Evolutionary conservation across 352 stramenopile species (phyloP), one percentile per base, ranked within the genome.

Genomic region (Phytophthora kernoviae): DNA sequence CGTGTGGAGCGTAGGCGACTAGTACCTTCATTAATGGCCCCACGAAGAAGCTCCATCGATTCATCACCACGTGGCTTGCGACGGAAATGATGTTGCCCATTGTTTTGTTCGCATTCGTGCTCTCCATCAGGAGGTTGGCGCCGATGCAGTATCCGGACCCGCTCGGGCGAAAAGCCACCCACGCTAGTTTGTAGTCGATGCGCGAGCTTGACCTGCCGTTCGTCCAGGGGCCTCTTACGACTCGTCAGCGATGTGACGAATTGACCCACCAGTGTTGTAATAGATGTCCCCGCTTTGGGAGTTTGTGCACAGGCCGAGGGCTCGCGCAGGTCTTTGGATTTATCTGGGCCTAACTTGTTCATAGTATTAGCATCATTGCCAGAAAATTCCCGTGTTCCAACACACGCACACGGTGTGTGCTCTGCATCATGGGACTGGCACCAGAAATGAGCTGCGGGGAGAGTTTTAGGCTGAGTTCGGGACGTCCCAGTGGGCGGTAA

Each of bases 401-500:
- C 2, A 50, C 53, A 14, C 62, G 66, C 54, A 69, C 58, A 1
- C 57, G 68, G 15, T 70, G 70, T 18, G 54, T 51, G 32, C 83
- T 82, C 27, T 85, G 72, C 51, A 68, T 51, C 48, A 72, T 57
- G 22, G 44, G 33, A 45, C 48, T 76, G 32, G 62, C 46, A 12
- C 70, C 64, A 46, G 77, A 48, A 3, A 73, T 52, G 11, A 90
- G 65, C 18, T 78, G 79, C 2, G 81, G 81, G 4, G 77, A 83
- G 46, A 88, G 78, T 48, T 89, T 90, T 53, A 93, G 77, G 27
- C 62, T 73, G 26, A 93, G 64, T 39, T 91, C 70, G 0, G 84
- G 84, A 32, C 82, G 85, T 4, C 84, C 84, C 5, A 93, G 63
- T 12, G 81, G 84, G 0, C 79, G 69, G 42, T 91, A 93, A 1